Conservation (phyloP, 2,329 filamentous ascomycete genomes). For the Nigrospora osmanthi region DNA sequence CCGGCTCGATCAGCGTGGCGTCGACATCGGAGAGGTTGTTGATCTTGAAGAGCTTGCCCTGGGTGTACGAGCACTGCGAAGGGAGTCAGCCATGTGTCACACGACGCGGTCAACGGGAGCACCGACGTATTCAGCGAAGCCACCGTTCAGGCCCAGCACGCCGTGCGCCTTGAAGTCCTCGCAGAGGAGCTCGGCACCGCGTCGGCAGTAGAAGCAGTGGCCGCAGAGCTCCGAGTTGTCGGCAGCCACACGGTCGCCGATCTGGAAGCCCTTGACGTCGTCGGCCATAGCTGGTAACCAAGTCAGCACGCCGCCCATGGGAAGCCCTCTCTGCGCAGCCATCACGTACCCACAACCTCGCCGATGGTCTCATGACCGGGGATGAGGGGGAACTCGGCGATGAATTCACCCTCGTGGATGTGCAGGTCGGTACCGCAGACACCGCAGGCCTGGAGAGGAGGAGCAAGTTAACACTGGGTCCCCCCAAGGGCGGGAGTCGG, state of each 20-base stretch:
- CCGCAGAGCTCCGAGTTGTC: slow-evolving; percentile 62
- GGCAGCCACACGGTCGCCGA: slow-evolving; percentile 58
- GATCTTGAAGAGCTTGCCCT: slow-evolving; percentile 54
- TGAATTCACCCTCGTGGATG: slow-evolving; percentile 63
- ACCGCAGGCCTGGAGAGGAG: slow-evolving; percentile 20
- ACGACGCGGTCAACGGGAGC: not conserved
- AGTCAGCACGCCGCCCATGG: slow-evolving; percentile 4
- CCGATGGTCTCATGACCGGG: slow-evolving; percentile 64
- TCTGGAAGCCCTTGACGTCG: slow-evolving; percentile 50
- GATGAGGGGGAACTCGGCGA: slow-evolving; percentile 55
- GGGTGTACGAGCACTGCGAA: slow-evolving; percentile 34
- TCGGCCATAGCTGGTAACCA: slow-evolving; percentile 17
- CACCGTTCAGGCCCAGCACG: slow-evolving; percentile 56
- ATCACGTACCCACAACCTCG: slow-evolving; percentile 42
- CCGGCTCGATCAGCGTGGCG: slow-evolving; percentile 62
- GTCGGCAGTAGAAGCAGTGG: slow-evolving; percentile 67
- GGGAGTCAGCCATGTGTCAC: not conserved
- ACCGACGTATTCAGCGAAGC: slow-evolving; percentile 59
- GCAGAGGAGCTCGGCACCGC: slow-evolving; percentile 60
- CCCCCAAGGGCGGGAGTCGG: not conserved
- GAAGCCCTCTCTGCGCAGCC: slow-evolving; percentile 6
- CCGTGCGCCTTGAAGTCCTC: slow-evolving; percentile 62
- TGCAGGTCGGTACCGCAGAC: slow-evolving; percentile 35
- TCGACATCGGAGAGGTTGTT: slow-evolving; percentile 60
- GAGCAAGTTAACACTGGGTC: slow-evolving; percentile 7